Percentiles rank a stretch among this genome's conserved stretches.
Conservation (phyloP, 352 stramenopile species). For the Phytophthora litchii region DNA sequence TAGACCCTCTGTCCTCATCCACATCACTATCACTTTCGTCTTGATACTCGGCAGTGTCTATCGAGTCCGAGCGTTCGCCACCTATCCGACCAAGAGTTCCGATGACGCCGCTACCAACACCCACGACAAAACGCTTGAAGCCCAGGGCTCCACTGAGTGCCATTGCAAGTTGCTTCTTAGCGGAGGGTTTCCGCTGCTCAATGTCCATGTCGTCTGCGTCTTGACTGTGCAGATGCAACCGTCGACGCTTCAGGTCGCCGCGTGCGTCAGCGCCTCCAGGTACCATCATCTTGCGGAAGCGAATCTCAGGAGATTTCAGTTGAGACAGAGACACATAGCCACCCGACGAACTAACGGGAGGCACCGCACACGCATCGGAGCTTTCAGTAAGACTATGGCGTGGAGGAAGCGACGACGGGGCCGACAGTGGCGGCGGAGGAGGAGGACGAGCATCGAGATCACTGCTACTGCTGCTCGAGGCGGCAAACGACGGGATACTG, state of each 20-base stretch:
- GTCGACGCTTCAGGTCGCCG: constrained; percentile 63
- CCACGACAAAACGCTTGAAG: constrained; percentile 42
- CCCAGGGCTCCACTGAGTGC: constrained; percentile 34
- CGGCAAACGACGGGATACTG: constrained; percentile 27
- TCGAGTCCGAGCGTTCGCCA: constrained; percentile 33
- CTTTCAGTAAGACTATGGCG: constrained; percentile 15
- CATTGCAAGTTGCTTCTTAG: constrained; percentile 39
- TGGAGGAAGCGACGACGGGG: constrained; percentile 27
- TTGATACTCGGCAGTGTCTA: constrained; percentile 39
- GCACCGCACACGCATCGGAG: constrained; percentile 22
- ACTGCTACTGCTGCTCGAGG: constrained; percentile 29
- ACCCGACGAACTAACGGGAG: constrained; percentile 47
- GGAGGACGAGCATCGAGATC: constrained; percentile 26
- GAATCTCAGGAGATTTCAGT: constrained; percentile 77
- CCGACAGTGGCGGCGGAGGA: constrained; percentile 22
- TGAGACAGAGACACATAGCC: constrained; percentile 80
- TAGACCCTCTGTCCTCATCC: constrained; percentile 30
- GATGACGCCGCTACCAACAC: constrained; percentile 38
- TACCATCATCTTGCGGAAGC: constrained; percentile 58
- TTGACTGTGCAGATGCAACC: constrained; percentile 48
- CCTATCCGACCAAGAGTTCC: constrained; percentile 36
- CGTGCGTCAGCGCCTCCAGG: constrained; percentile 43
- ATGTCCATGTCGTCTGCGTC: constrained; percentile 37
- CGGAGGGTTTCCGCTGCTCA: constrained; percentile 29
- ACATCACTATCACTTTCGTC: constrained; percentile 48